A percentile compares a stretch with the other conserved stretches of the same genome.
Evolutionary conservation across 495 filamentous ascomycete genomes (phyloP).

Genomic region (Hyaloscypha finlandica): DNA sequence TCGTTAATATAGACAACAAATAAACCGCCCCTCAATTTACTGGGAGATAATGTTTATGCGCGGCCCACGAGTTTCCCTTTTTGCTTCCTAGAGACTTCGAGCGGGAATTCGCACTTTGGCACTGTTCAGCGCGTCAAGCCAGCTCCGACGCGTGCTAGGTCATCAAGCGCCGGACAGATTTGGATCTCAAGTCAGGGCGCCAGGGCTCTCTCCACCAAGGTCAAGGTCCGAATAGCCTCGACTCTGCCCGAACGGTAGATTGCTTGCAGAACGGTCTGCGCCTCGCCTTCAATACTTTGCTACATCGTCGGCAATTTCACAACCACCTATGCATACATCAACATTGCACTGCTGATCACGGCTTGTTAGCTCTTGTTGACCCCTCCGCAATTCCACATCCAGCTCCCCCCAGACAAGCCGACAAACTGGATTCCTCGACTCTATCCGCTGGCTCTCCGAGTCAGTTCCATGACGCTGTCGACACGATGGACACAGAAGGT

Average conservation of each 20-base stretch:
- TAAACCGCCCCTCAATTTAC: conserved; percentile 24
- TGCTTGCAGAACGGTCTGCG: neutral
- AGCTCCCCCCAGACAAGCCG: neutral
- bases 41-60: conserved; percentile 19
- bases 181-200: conserved; percentile 6
- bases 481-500: conserved; percentile 46
- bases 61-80: conserved; percentile 1
- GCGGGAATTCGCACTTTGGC: neutral
- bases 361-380: conserved; percentile 8
- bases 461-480: conserved; percentile 53
- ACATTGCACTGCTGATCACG: conserved; percentile 21
- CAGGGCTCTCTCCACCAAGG: neutral
- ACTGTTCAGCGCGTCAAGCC: conserved; percentile 15
- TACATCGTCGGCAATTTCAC: neutral
- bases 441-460: conserved; percentile 47
- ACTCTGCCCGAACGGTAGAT: conserved; percentile 17
- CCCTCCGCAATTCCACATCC: neutral
- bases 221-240: conserved; percentile 30
- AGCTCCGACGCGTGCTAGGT: conserved; percentile 20
- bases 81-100: conserved; percentile 1
- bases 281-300: neutral
- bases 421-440: conserved; percentile 51
- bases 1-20: conserved; percentile 30
- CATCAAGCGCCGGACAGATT: conserved; percentile 20
- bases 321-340: conserved; percentile 24